Percentiles rank a stretch among this genome's conserved stretches.
phyloP scores from a whole-genome alignment of 2,329 filamentous ascomycete genomes.

The Curvularia sp. region DNA sequence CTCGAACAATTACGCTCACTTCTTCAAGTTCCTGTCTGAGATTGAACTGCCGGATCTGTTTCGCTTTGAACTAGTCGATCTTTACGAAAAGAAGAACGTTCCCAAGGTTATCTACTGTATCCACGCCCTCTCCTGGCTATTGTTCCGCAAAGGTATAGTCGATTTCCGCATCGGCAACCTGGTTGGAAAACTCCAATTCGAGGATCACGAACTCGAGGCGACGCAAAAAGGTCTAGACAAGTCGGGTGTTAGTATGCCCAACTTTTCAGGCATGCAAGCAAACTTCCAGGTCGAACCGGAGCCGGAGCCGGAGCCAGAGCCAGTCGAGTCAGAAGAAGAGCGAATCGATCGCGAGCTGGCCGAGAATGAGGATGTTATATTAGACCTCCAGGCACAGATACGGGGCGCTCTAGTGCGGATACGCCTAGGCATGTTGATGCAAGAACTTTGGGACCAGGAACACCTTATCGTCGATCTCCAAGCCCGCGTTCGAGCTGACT shows the following conservation, averaged over 20 bases:
- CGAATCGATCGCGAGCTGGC: slow-evolving; percentile 80
- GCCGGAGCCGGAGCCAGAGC: slow-evolving; percentile 77
- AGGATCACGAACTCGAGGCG: slow-evolving; percentile 95
- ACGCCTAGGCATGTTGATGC: slow-evolving; percentile 81
- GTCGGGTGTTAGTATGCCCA: slow-evolving; percentile 93
- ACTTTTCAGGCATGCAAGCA: slow-evolving; percentile 95
- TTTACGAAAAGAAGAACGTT: slow-evolving; percentile 99
- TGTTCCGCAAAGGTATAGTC: slow-evolving; percentile 93
- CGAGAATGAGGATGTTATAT: slow-evolving; percentile 74
- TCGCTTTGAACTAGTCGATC: slow-evolving; percentile 93
- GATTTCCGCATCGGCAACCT: slow-evolving; percentile 96
- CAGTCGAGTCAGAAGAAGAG: slow-evolving; percentile 87
- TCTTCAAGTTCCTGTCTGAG: slow-evolving; percentile 92
- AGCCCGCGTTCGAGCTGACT: slow-evolving; percentile 85
- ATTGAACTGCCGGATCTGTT: slow-evolving; percentile 94
- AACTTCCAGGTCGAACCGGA: slow-evolving; percentile 91
- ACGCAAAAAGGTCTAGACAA: slow-evolving; percentile 98
- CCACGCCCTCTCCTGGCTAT: slow-evolving; percentile 94
- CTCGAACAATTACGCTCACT: slow-evolving; percentile 96
- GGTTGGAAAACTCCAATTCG: slow-evolving; percentile 94
- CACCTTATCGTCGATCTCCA: slow-evolving; percentile 81
- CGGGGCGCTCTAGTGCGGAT: slow-evolving; percentile 81
- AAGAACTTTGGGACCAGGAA: slow-evolving; percentile 87
- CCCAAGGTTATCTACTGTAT: slow-evolving; percentile 99
- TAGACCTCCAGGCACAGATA: slow-evolving; percentile 86